Percentiles rank a stretch among this genome's conserved stretches.
phyloP scores from a whole-genome alignment of 225 moss, liverwort and hornwort species.

The Takakia lepidozioides region DNA sequence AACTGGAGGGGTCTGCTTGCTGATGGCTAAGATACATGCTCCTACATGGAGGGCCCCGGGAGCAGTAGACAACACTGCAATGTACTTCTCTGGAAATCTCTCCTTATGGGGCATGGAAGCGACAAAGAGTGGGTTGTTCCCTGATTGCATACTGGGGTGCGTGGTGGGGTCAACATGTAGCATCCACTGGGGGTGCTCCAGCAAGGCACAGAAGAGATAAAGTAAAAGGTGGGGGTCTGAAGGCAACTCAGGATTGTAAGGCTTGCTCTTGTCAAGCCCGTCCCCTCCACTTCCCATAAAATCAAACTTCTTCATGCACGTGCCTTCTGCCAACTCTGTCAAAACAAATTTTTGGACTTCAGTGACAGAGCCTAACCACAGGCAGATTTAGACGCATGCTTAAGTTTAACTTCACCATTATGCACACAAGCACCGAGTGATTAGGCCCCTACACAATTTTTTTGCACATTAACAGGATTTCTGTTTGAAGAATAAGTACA shows the following conservation, averaged over 20 bases:
- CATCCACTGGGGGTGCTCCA: slow-evolving; percentile 99
- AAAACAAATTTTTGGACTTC: background rate
- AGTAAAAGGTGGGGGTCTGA: slow-evolving; percentile 88
- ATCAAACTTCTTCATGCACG: slow-evolving; percentile 86
- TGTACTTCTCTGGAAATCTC: slow-evolving; percentile 73
- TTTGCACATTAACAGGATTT: no score
- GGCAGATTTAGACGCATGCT: no score
- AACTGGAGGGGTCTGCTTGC: slow-evolving; percentile 74
- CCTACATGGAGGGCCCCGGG: slow-evolving; percentile 69
- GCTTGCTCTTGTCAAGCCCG: slow-evolving; percentile 34
- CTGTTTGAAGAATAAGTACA: no score
- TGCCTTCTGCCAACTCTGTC: slow-evolving; percentile 89
- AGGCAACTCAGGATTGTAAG: slow-evolving; percentile 60
- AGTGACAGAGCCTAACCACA: no score
- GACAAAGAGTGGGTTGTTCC: slow-evolving; percentile 83
- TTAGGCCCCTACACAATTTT: no score
- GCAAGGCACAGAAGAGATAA: slow-evolving; percentile 86
- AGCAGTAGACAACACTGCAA: slow-evolving; percentile 68
- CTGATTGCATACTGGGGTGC: slow-evolving; percentile 76
- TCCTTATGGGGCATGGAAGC: slow-evolving; percentile 73
- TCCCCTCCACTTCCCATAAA: slow-evolving; percentile 65
- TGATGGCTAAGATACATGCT: slow-evolving; percentile 75
- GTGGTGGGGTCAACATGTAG: slow-evolving; percentile 77
- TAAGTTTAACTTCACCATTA: no score
- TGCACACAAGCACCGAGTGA: no score